Percentiles rank a stretch among this genome's conserved stretches.
These are phyloP conservation scores for Populus davidiana DNA, from an alignment of 345 rosid genomes.

Conservation along the genomic window DNA sequence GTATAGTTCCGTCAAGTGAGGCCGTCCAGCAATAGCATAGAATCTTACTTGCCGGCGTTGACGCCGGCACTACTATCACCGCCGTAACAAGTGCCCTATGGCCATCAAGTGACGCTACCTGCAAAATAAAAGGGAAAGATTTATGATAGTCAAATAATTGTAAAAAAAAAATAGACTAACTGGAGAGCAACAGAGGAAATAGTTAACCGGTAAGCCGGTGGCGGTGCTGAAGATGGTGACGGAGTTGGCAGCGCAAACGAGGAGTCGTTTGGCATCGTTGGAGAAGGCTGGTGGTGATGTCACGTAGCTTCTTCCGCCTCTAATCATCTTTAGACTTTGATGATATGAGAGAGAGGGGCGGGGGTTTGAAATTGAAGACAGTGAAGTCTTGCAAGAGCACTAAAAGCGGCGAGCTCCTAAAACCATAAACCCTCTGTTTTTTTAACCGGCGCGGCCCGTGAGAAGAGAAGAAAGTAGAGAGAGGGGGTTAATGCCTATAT, in stretches of 20 bases:
- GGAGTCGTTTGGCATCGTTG: conserved; percentile 80
- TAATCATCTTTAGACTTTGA: conserved; percentile 44
- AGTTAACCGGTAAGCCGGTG: conserved; percentile 70
- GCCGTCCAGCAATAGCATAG: conserved; percentile 90
- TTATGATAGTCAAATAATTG: not conserved
- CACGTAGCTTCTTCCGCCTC: conserved; percentile 76
- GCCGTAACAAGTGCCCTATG: conserved; percentile 74
- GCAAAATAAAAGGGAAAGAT: not conserved
- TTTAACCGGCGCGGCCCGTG: not conserved
- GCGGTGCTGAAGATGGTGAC: conserved; percentile 80
- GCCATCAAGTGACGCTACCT: conserved; percentile 76
- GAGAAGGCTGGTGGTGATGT: conserved; percentile 84
- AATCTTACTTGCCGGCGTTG: conserved; percentile 47
- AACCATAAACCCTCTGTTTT: not conserved
- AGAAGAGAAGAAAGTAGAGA: not conserved
- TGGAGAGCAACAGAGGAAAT: not conserved
- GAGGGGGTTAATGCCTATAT: not conserved
- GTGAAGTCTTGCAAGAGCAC: not conserved
- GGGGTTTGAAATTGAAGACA: too few species aligned
- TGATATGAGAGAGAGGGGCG: not conserved
- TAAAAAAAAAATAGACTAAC: not conserved
- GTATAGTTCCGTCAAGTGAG: conserved; percentile 84
- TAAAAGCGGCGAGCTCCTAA: not conserved
- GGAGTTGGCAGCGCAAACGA: conserved; percentile 68
- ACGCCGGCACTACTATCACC: conserved; percentile 67